Conservation (phyloP, 1,139 yeast species). For the Pichia terricola region DNA sequence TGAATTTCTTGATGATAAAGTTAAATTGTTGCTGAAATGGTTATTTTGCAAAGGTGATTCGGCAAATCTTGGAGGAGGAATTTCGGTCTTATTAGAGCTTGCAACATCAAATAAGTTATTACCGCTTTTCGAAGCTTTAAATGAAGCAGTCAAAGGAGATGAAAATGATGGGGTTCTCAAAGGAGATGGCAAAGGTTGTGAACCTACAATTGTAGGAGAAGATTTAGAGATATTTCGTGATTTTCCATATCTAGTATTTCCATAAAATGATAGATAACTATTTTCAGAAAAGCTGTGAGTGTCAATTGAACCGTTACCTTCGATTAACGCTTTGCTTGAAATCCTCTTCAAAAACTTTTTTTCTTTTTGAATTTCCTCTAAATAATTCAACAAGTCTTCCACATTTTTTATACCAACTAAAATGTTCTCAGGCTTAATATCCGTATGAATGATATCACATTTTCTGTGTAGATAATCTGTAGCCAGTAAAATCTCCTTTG, state of each 20-base stretch:
- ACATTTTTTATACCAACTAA: slow-evolving; percentile 72
- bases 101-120: too few species aligned
- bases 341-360: slow-evolving; percentile 22
- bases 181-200: slow-evolving; percentile 35
- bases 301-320: slow-evolving; percentile 11
- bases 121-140: too few species aligned
- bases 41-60: too few species aligned
- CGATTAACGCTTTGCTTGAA: slow-evolving; percentile 17
- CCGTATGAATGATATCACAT: slow-evolving; percentile 90
- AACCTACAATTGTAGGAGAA: slow-evolving; percentile 43
- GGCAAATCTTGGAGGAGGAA: too few species aligned
- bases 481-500: slow-evolving; percentile 67
- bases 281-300: slow-evolving; percentile 8
- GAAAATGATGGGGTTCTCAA: slow-evolving; percentile 19
- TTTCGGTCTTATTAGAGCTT: too few species aligned
- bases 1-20: too few species aligned
- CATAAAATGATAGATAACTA: slow-evolving; percentile 9
- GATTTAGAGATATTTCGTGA: slow-evolving; percentile 51
- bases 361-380: slow-evolving; percentile 42
- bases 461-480: slow-evolving; percentile 73
- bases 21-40: too few species aligned
- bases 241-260: slow-evolving; percentile 30
- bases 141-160: slow-evolving; percentile 2
- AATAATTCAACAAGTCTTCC: slow-evolving; percentile 51
- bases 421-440: slow-evolving; percentile 85